A percentile compares a stretch with the other conserved stretches of the same genome.
phyloP scores from a whole-genome alignment of 257 asterid species.

The Osmanthus fragrans region DNA sequence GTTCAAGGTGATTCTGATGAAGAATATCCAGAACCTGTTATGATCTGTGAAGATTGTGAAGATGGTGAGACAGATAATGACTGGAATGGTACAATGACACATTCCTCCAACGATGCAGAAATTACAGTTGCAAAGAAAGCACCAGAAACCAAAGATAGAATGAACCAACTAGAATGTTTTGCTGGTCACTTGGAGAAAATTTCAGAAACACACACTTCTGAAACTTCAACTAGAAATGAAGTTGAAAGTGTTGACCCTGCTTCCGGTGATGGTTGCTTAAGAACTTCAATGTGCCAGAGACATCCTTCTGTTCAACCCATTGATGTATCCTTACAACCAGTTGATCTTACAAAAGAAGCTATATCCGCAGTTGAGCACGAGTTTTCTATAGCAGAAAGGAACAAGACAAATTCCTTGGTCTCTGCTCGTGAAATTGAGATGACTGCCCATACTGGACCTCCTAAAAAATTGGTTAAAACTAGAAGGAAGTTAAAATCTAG shows the following conservation, averaged over 20 bases:
- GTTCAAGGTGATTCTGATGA: slow-evolving; percentile 87
- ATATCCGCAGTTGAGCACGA: slow-evolving; percentile 34
- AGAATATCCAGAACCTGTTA: slow-evolving; percentile 70
- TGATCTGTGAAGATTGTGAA: slow-evolving; percentile 58
- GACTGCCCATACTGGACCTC: slow-evolving; percentile 3
- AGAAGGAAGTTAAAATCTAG: slow-evolving; percentile 46
- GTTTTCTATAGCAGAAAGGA: slow-evolving; percentile 29
- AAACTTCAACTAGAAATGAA: slow-evolving; percentile 26
- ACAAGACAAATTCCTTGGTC: slow-evolving; percentile 16
- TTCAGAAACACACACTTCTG: slow-evolving; percentile 28
- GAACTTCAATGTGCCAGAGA: slow-evolving; percentile 13
- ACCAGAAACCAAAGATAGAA: slow-evolving; percentile 28
- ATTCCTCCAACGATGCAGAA: slow-evolving; percentile 36
- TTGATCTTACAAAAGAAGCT: slow-evolving; percentile 33
- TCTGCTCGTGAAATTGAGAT: slow-evolving; percentile 29
- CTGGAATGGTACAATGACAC: slow-evolving; percentile 44
- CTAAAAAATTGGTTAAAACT: slow-evolving; percentile 22
- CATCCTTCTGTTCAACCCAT: too few relatives aligned
- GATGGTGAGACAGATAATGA: slow-evolving; percentile 50
- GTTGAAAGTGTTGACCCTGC: slow-evolving; percentile 30
- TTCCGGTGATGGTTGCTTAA: slow-evolving; percentile 28
- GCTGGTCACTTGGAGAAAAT: slow-evolving; percentile 35
- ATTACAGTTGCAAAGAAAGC: slow-evolving; percentile 30
- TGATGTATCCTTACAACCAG: slow-evolving; percentile 24
- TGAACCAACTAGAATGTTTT: slow-evolving; percentile 30